These are phyloP conservation scores for Besnoitia besnoiti DNA, from an alignment of 169 alveolate species.

Conservation along the genomic window DNA sequence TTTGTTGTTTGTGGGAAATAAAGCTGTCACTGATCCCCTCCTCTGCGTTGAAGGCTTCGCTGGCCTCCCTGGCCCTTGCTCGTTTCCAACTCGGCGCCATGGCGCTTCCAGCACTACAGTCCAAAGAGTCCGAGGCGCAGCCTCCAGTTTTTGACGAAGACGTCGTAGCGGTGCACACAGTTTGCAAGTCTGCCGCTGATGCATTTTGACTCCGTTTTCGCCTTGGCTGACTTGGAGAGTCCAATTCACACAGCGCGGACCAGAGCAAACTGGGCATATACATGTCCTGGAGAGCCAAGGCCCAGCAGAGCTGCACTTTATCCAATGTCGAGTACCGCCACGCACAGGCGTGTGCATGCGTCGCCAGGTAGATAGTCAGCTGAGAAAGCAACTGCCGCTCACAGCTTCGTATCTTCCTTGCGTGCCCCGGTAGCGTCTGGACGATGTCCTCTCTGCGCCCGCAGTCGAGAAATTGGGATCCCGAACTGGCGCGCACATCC, in stretches of 20 bases:
- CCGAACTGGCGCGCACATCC: no score
- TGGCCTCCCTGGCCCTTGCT: background rate
- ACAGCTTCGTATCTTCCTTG: background rate
- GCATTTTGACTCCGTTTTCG: background rate
- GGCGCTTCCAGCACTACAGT: background rate
- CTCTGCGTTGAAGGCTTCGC: background rate
- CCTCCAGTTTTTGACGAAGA: background rate
- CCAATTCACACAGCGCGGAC: background rate
- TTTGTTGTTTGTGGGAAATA: background rate
- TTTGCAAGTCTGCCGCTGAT: background rate
- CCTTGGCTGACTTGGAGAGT: background rate
- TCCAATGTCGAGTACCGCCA: background rate
- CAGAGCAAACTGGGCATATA: background rate
- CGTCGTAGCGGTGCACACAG: background rate
- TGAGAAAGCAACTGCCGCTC: background rate
- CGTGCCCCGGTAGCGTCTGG: background rate
- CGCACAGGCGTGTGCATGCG: background rate
- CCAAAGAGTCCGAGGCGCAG: background rate
- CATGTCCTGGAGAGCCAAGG: conserved; percentile 19
- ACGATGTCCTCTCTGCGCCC: no score
- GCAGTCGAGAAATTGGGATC: no score
- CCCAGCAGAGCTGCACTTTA: conserved; percentile 29
- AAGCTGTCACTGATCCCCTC: background rate
- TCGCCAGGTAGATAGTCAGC: background rate
- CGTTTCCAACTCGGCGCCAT: background rate